These are phyloP conservation scores for Rosa persica DNA, from an alignment of 306 rosid genomes.

Conservation along the genomic window DNA sequence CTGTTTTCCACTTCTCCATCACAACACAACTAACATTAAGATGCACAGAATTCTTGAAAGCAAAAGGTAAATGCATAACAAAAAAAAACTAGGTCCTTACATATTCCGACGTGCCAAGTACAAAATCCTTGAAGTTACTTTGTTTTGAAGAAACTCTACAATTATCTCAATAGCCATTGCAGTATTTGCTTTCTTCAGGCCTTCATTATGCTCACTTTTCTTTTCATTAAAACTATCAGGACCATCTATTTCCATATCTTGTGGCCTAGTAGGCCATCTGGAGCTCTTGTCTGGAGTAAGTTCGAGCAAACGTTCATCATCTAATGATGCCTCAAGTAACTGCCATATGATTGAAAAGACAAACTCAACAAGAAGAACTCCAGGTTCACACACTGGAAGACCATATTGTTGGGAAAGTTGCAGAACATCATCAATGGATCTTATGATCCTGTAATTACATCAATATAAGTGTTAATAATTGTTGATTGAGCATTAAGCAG, in stretches of 20 bases:
- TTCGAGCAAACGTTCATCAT: conserved; percentile 79
- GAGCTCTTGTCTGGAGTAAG: conserved; percentile 56
- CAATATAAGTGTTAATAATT: conserved; percentile 27
- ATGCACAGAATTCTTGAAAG: conserved; percentile 9
- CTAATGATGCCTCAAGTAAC: conserved; percentile 85
- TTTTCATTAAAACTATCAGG: conserved; percentile 48
- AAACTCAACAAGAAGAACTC: conserved; percentile 76
- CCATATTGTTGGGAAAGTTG: conserved; percentile 69
- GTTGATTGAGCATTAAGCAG: background rate
- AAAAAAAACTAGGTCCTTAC: conserved; percentile 49
- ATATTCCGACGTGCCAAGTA: conserved; percentile 68
- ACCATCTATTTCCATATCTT: conserved; percentile 65
- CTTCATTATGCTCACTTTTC: conserved; percentile 48
- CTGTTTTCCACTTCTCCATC: conserved; percentile 25
- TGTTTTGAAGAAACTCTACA: conserved; percentile 61
- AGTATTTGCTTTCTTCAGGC: conserved; percentile 54
- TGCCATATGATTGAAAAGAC: conserved; percentile 75
- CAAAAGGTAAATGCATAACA: conserved; percentile 18
- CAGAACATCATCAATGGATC: conserved; percentile 74
- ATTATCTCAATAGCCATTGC: conserved; percentile 71
- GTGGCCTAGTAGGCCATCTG: conserved; percentile 56
- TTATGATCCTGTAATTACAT: conserved; percentile 70
- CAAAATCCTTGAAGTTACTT: conserved; percentile 66
- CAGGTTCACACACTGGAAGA: conserved; percentile 62
- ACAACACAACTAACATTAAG: conserved; percentile 3